Percentiles rank a stretch among this genome's conserved stretches.
Evolutionary conservation across 768 basidiomycete species (phyloP).

Genomic region (Pleurotus ostreatus): DNA sequence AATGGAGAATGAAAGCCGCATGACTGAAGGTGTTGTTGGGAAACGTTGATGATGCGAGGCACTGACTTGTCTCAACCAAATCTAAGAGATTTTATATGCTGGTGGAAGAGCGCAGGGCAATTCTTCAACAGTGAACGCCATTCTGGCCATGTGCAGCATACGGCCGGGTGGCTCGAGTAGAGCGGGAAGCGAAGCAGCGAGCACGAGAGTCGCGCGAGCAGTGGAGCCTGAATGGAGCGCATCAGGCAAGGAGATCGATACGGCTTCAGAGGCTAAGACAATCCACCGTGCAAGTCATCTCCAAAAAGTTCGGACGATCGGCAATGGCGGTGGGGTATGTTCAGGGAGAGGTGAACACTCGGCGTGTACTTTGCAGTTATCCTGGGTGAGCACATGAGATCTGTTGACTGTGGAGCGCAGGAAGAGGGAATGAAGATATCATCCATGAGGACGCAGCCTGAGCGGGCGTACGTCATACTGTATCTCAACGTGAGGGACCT

Average conservation of each 20-base stretch:
- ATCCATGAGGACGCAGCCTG: background rate
- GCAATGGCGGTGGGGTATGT: background rate
- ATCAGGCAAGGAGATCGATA: background rate
- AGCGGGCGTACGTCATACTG: background rate
- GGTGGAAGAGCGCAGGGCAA: background rate
- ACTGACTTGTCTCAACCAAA: background rate
- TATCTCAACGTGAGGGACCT: too few species aligned
- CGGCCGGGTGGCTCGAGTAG: background rate
- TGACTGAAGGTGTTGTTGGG: background rate
- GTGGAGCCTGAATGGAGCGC: conserved; percentile 1
- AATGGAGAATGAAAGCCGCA: conserved; percentile 1
- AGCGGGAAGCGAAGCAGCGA: background rate
- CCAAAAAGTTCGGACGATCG: background rate
- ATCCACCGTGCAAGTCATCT: too few species aligned
- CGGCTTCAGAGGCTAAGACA: background rate
- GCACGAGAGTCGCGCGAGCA: background rate
- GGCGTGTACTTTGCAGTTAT: background rate
- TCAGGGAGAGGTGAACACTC: background rate
- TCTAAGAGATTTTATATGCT: background rate
- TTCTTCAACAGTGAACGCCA: background rate
- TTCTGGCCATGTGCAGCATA: background rate
- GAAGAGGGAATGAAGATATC: background rate
- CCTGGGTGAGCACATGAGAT: background rate
- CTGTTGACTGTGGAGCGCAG: background rate
- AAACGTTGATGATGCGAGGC: background rate